These are phyloP conservation scores for Phytophthora podocarpi DNA, from an alignment of 352 stramenopile genomes.

Conservation along the genomic window DNA sequence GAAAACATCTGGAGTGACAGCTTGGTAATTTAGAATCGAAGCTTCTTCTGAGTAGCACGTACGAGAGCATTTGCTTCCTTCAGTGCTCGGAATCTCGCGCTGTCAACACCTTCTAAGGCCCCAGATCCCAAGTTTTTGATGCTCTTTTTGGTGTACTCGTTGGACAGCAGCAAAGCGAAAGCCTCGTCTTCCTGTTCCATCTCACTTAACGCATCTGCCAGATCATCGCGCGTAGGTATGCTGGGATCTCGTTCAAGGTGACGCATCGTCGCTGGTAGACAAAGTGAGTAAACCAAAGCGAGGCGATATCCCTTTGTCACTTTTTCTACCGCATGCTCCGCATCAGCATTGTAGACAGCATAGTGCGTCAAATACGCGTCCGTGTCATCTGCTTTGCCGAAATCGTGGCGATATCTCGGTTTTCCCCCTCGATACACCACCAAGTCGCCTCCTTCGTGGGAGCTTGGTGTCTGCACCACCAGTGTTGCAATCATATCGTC, in stretches of 20 bases:
- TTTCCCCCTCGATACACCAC: slow-evolving; percentile 17
- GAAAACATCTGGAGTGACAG: background rate
- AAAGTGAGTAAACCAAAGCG: slow-evolving; percentile 27
- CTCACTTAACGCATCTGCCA: background rate
- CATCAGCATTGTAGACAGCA: slow-evolving; percentile 30
- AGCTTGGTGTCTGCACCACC: slow-evolving; percentile 41
- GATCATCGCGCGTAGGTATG: background rate
- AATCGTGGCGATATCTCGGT: slow-evolving; percentile 19
- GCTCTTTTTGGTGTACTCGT: slow-evolving; percentile 36
- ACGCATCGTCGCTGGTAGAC: slow-evolving; percentile 3
- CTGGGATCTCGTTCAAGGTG: background rate
- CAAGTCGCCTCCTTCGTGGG: slow-evolving; percentile 25
- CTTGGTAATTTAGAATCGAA: slow-evolving; percentile 16
- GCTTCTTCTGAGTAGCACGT: slow-evolving; percentile 4
- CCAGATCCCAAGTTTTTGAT: slow-evolving; percentile 13
- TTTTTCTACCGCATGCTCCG: slow-evolving; percentile 17
- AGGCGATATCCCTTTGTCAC: slow-evolving; percentile 23
- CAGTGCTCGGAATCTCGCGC: slow-evolving; percentile 25
- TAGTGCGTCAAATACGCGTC: slow-evolving; percentile 18
- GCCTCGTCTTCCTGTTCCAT: slow-evolving; percentile 9
- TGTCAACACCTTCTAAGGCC: slow-evolving; percentile 28
- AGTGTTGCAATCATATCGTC: slow-evolving; percentile 58
- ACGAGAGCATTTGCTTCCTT: slow-evolving; percentile 21
- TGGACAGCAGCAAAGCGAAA: slow-evolving; percentile 20
- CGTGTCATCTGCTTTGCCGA: slow-evolving; percentile 15